These are phyloP conservation scores for Kuraishia molischiana DNA, from an alignment of 805 yeast species.

Conservation along the genomic window DNA sequence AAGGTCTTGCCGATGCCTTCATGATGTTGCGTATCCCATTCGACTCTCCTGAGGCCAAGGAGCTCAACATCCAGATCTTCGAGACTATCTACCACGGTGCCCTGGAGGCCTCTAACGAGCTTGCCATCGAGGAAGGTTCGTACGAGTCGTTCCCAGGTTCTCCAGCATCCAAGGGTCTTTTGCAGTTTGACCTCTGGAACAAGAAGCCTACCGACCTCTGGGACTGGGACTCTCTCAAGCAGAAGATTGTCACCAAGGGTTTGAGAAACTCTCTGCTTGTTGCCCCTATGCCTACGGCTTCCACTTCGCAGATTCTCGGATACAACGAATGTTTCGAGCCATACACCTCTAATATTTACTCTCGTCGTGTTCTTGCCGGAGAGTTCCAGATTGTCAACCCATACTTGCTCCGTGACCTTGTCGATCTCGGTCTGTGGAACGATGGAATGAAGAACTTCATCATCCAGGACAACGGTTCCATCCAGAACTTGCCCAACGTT, in stretches of 20 bases:
- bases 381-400: constrained; percentile 58
- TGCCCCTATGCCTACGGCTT: constrained; percentile 64
- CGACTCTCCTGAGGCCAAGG: constrained; percentile 47
- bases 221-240: constrained; percentile 50
- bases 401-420: constrained; percentile 45
- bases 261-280: constrained; percentile 49
- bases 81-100: constrained; percentile 56
- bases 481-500: constrained; percentile 42
- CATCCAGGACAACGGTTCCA: constrained; percentile 47
- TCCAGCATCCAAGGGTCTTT: constrained; percentile 47
- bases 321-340: constrained; percentile 58
- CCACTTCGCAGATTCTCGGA: constrained; percentile 54
- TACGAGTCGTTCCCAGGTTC: constrained; percentile 44
- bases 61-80: constrained; percentile 47
- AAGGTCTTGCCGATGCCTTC: constrained; percentile 52
- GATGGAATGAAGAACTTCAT: constrained; percentile 48
- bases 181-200: constrained; percentile 51
- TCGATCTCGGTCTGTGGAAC: constrained; percentile 49
- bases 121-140: constrained; percentile 39
- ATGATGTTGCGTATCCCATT: constrained; percentile 47
- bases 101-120: constrained; percentile 45
- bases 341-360: constrained; percentile 50
- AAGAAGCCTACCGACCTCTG: constrained; percentile 48
- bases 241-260: constrained; percentile 36
- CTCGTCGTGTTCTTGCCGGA: constrained; percentile 55